phyloP scores from a whole-genome alignment of 164 flowering plant genomes.

The Aristolochia californica region DNA sequence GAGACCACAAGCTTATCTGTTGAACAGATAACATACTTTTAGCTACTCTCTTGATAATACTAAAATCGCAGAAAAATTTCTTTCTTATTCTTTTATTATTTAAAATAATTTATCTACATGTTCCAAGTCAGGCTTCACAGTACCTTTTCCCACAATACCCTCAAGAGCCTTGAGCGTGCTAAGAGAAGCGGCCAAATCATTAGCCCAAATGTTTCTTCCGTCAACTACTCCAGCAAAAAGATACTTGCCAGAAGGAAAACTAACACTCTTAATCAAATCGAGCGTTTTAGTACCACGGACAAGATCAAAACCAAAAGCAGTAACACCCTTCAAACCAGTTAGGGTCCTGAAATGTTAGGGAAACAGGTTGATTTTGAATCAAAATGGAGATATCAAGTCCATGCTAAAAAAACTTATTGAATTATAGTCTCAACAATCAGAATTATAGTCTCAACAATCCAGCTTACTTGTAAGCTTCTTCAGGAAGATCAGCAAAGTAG shows the following conservation, averaged over 20 bases:
- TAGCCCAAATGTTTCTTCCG: conserved; percentile 9
- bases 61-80: too few species aligned
- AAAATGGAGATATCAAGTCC: not conserved
- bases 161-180: conserved; percentile 3
- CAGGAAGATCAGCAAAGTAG: conserved; percentile 61
- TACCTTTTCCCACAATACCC: conserved; percentile 1
- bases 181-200: conserved; percentile 5
- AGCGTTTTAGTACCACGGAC: conserved; percentile 51
- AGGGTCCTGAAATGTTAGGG: conserved; percentile 16
- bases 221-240: conserved; percentile 9
- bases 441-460: not conserved
- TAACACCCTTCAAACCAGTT: conserved; percentile 46
- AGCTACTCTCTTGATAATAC: not conserved
- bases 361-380: not conserved
- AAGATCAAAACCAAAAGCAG: conserved; percentile 51
- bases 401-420: not conserved
- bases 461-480: conserved; percentile 32
- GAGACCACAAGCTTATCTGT: conserved; percentile 22
- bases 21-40: not conserved
- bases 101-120: too few species aligned
- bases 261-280: conserved; percentile 24
- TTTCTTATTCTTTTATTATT: too few species aligned
- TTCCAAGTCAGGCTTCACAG: not conserved
- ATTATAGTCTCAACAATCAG: too few species aligned
- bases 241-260: conserved; percentile 5